Evolutionary conservation across 1,284 basidiomycete genomes (phyloP), one percentile per base, ranked within the genome.

Genomic region (Sanguinoderma infundibulare): DNA sequence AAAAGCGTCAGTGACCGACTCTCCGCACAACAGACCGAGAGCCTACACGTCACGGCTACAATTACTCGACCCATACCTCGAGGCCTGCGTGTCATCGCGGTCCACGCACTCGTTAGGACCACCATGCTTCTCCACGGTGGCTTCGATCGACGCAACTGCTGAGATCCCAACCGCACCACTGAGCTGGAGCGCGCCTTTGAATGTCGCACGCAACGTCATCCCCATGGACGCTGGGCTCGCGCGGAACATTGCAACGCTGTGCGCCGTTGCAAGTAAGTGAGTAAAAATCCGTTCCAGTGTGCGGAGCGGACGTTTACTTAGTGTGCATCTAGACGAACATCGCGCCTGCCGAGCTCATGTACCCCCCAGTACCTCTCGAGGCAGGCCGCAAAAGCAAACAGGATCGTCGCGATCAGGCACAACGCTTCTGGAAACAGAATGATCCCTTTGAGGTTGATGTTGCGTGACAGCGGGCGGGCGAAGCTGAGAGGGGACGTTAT

Each of bases 71-170:
- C n/a, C n/a, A n/a, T n/a, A n/a, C n/a, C n/a, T n/a, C n/a, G n/a
- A n/a, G n/a, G n/a, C n/a, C n/a, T n/a, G n/a, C n/a, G n/a, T n/a
- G n/a, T n/a, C n/a, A n/a, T n/a, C 75, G 51, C 80, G 78, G 1
- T 83, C 83, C 15, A 71, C 44, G 64, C 79, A 83, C 14, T 62
- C 65, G 6, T 61, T 53, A 3, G 68, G 56, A 15, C 50, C 50
- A 32, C 32, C 50, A 57, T 72, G 62, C n/a, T 36, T 67, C 34
- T 46, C 75, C 14, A 85, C 73, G 38, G 79, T 80, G 0, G 79
- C 76, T 71, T 83, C 72, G 63, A 86, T 84, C 5, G 82, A 80
- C 53, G 71, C 73, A 30, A 4, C 34, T 12, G 34, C 34, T 34
- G 34, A 4, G 34, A 79, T 74, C 17, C 71, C 34, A 34, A 34